These are phyloP conservation scores for Termitomyces sp. DNA, from an alignment of 768 basidiomycete genomes.

Conservation along the genomic window DNA sequence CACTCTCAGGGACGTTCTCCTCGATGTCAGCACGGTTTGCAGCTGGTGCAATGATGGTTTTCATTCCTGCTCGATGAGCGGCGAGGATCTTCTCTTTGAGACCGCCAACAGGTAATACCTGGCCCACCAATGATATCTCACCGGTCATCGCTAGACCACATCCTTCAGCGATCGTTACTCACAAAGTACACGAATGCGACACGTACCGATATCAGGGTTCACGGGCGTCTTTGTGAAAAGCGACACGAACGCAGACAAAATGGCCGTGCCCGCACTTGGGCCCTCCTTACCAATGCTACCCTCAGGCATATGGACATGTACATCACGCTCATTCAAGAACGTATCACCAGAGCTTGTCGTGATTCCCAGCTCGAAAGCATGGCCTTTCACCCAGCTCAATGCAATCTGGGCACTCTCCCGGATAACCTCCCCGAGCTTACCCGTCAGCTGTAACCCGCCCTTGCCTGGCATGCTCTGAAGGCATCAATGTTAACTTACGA, in stretches of 20 bases:
- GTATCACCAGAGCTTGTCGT: slow-evolving; percentile 66
- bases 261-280: slow-evolving; percentile 93
- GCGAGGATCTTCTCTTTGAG: slow-evolving; percentile 96
- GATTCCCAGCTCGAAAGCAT: slow-evolving; percentile 87
- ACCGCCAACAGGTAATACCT: slow-evolving; percentile 94
- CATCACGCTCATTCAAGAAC: slow-evolving; percentile 79
- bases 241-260: slow-evolving; percentile 86
- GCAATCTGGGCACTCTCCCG: slow-evolving; percentile 95
- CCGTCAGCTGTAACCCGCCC: slow-evolving; percentile 86
- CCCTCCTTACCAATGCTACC: slow-evolving; percentile 94
- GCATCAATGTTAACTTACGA: neutral
- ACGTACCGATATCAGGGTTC: slow-evolving; percentile 82
- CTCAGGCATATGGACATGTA: slow-evolving; percentile 97
- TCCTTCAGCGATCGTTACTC: neutral
- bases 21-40: slow-evolving; percentile 94
- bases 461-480: slow-evolving; percentile 95
- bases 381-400: slow-evolving; percentile 84
- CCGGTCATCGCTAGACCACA: slow-evolving; percentile 83
- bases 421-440: slow-evolving; percentile 98
- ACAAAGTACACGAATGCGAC: neutral
- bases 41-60: slow-evolving; percentile 80
- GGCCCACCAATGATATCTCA: slow-evolving; percentile 93
- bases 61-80: slow-evolving; percentile 95
- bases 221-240: slow-evolving; percentile 85
- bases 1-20: slow-evolving; percentile 94